Conservation (phyloP, 2,329 filamentous ascomycete species). For the Alternaria solani region DNA sequence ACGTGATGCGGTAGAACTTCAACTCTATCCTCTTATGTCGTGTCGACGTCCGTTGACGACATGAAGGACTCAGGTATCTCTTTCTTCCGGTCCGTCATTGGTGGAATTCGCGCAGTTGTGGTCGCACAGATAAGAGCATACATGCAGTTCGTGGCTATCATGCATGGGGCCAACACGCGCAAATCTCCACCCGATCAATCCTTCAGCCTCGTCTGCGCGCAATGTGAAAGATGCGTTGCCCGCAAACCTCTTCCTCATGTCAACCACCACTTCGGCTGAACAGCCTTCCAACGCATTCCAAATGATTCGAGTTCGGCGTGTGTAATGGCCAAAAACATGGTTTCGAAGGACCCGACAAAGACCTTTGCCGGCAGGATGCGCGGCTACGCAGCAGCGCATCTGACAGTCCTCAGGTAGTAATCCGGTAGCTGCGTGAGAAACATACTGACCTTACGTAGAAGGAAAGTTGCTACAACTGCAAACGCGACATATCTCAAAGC, state of each 20-base stretch:
- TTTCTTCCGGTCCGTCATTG: background rate
- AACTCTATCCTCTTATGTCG: no score
- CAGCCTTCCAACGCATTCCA: background rate
- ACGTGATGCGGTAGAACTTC: no score
- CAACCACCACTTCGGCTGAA: background rate
- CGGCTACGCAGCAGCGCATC: background rate
- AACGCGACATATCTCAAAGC: background rate
- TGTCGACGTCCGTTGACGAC: no score
- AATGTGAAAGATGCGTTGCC: background rate
- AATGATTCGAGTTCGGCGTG: background rate
- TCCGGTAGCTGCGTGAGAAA: background rate
- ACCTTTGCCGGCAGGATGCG: background rate
- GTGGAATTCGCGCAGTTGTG: background rate
- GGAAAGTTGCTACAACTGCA: background rate
- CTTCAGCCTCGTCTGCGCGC: background rate
- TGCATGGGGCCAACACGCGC: background rate
- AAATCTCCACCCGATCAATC: background rate
- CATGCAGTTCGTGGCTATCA: background rate
- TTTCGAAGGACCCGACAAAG: background rate
- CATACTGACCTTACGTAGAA: background rate
- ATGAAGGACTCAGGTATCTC: no score
- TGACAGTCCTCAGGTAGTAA: background rate
- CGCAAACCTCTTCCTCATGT: background rate
- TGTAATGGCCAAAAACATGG: background rate
- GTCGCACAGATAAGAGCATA: background rate